Conservation (phyloP, 306 rosid species). For the Cyamopsis tetragonoloba region DNA sequence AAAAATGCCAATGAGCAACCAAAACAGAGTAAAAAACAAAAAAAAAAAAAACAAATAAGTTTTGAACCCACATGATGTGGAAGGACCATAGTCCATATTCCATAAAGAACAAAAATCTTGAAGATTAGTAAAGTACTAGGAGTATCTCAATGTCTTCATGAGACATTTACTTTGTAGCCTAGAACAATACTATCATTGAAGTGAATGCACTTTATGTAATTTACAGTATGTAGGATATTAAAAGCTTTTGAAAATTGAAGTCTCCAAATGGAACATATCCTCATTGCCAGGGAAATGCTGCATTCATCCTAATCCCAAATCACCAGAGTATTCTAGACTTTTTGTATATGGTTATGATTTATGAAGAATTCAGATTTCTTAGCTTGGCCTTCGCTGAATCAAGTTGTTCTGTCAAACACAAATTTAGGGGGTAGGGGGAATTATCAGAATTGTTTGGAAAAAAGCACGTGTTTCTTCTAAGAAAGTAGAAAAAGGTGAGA, state of each 20-base stretch:
- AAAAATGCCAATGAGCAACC: background rate
- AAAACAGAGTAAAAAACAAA: background rate
- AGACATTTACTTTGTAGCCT: background rate
- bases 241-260: background rate
- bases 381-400: slow-evolving; percentile 56
- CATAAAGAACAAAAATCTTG: background rate
- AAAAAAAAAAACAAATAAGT: too few species aligned
- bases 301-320: slow-evolving; percentile 12
- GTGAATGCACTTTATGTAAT: slow-evolving; percentile 3
- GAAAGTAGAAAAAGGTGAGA: background rate
- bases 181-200: background rate
- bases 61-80: background rate
- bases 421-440: background rate
- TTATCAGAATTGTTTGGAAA: background rate
- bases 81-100: background rate
- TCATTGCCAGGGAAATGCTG: background rate
- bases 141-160: background rate
- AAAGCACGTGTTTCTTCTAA: background rate
- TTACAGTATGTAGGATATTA: slow-evolving; percentile 1
- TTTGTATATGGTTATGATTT: slow-evolving; percentile 14
- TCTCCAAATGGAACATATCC: background rate
- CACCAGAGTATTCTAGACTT: background rate
- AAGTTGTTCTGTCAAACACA: slow-evolving; percentile 45
- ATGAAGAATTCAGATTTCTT: slow-evolving; percentile 42
- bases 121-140: background rate